phyloP scores from a whole-genome alignment of 2,329 filamentous ascomycete genomes.

The Sporothrix inflata region DNA sequence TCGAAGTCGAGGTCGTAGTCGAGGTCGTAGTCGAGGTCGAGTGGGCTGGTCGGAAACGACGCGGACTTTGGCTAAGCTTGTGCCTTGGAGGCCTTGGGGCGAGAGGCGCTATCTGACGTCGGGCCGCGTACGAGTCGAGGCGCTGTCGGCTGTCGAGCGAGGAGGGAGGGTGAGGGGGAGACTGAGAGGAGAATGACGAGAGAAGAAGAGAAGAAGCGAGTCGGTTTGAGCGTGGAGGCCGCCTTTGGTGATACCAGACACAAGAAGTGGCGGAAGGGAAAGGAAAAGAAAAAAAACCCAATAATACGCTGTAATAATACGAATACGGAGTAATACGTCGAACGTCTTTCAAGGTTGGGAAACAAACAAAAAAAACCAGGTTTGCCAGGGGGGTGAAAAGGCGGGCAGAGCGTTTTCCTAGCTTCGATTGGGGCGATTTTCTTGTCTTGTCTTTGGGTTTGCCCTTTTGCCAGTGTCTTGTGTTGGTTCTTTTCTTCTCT shows the following conservation, averaged over 20 bases:
- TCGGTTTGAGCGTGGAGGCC: slow-evolving; percentile 10
- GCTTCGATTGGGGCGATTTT: slow-evolving; percentile 8
- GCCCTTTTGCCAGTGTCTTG: not conserved
- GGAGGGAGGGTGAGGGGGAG: no score
- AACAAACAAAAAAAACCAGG: slow-evolving; percentile 6
- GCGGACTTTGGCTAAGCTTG: slow-evolving; percentile 1
- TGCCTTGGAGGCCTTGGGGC: slow-evolving; percentile 17
- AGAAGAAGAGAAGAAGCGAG: not conserved
- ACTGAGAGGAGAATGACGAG: not conserved
- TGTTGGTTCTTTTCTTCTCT: not conserved
- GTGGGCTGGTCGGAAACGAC: slow-evolving; percentile 13
- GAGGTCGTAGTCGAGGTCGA: not conserved
- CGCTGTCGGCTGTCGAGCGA: not conserved
- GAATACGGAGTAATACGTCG: no score
- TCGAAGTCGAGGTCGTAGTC: not conserved
- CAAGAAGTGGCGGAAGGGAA: not conserved
- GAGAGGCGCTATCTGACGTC: slow-evolving; percentile 23
- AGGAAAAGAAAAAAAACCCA: not conserved
- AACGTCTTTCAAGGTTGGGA: slow-evolving; percentile 2
- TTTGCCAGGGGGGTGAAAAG: slow-evolving; percentile 15
- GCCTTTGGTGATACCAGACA: slow-evolving; percentile 12
- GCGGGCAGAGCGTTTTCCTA: not conserved
- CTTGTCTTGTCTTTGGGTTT: no score
- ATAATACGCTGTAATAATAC: slow-evolving; percentile 19
- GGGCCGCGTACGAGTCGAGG: slow-evolving; percentile 9